Evolutionary conservation across 2,329 filamentous ascomycete species (phyloP).

Genomic region (Rhytidhysteron rufulum): DNA sequence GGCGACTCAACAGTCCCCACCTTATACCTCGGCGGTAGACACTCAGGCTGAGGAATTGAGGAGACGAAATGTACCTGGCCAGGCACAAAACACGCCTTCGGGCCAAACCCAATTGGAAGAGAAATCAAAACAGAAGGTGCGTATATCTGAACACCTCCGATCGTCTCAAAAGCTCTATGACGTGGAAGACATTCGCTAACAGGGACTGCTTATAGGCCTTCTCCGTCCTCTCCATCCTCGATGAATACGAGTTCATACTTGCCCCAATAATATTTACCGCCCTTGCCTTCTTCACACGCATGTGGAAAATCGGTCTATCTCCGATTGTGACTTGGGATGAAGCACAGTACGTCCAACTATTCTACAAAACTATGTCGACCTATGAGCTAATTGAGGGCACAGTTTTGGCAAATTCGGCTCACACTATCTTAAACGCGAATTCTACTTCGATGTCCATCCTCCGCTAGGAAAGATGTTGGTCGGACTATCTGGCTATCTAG

Average conservation of each 20-base stretch:
- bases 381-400: constrained; percentile 18
- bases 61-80: constrained; percentile 41
- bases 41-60: constrained; percentile 41
- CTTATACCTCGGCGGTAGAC: constrained; percentile 37
- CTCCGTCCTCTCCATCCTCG: constrained; percentile 60
- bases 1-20: constrained; percentile 20
- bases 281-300: constrained; percentile 62
- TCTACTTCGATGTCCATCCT: constrained; percentile 97
- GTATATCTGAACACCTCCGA: no score
- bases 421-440: constrained; percentile 97
- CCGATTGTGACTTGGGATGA: constrained; percentile 74
- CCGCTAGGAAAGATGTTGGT: constrained; percentile 98
- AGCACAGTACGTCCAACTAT: constrained; percentile 57
- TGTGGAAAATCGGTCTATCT: constrained; percentile 65
- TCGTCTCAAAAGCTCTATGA: neutral
- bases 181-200: constrained; percentile 14
- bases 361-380: neutral
- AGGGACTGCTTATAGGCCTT: constrained; percentile 33
- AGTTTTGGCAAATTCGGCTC: constrained; percentile 97
- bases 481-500: constrained; percentile 90
- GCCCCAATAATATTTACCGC: constrained; percentile 62
- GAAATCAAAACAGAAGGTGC: constrained; percentile 48
- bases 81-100: constrained; percentile 14
- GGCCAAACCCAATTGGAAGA: constrained; percentile 33
- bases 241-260: constrained; percentile 59